A percentile compares a stretch with the other conserved stretches of the same genome.
Conservation (phyloP, 164 flowering plant species). For the Stephania japonica region DNA sequence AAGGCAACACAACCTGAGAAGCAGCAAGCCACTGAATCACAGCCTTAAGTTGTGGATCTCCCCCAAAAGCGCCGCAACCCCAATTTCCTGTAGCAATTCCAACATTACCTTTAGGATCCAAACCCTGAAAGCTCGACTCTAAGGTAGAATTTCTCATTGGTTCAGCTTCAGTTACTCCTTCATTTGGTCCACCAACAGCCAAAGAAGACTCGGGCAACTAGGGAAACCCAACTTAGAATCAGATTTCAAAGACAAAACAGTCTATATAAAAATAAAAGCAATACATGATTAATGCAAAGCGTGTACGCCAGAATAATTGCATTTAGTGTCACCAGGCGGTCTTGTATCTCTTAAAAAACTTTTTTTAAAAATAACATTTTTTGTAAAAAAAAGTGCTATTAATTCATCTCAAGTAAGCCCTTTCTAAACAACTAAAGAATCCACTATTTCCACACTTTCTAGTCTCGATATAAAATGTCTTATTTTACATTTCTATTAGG, state of each 20-base stretch:
- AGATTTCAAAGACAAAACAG: background rate
- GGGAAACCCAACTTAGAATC: background rate
- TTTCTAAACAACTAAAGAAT: too few species aligned
- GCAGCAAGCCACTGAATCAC: constrained; percentile 94
- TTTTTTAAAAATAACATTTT: too few species aligned
- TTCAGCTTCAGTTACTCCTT: constrained; percentile 13
- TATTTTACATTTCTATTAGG: too few species aligned
- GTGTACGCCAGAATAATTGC: too few species aligned
- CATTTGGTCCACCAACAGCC: constrained; percentile 14
- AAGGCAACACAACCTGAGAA: constrained; percentile 55
- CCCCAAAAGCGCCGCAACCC: constrained; percentile 99
- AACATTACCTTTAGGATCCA: constrained; percentile 24
- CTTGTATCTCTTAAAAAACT: too few species aligned
- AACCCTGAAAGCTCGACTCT: constrained; percentile 11
- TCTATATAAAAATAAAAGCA: too few species aligned
- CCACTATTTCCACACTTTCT: too few species aligned
- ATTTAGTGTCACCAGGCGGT: too few species aligned
- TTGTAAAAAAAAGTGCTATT: too few species aligned
- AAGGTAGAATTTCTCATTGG: constrained; percentile 9
- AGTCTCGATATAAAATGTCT: too few species aligned
- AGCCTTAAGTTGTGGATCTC: constrained; percentile 78
- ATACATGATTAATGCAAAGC: background rate
- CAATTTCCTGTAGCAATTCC: constrained; percentile 94
- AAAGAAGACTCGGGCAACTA: constrained; percentile 24
- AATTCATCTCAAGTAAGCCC: too few species aligned